A percentile compares a stretch with the other conserved stretches of the same genome.
phyloP scores from a whole-genome alignment of 495 filamentous ascomycete species.

The Aspergillus incahuasiensis region DNA sequence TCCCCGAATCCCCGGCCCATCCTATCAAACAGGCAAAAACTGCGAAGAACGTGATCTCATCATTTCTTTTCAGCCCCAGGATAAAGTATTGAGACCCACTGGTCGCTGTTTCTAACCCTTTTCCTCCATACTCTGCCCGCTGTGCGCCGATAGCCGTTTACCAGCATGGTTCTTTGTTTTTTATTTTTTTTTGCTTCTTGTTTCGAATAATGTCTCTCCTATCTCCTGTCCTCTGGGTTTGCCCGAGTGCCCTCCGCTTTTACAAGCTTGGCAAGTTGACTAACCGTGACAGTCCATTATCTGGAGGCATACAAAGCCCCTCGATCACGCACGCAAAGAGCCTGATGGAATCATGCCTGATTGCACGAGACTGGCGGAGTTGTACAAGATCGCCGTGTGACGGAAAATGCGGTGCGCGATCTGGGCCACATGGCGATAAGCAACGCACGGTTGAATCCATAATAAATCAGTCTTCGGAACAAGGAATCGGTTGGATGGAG shows the following conservation, averaged over 20 bases:
- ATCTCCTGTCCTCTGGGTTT: background rate
- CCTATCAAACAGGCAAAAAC: background rate
- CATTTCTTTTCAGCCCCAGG: slow-evolving; percentile 16
- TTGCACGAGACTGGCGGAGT: slow-evolving; percentile 13
- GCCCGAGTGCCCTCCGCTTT: background rate
- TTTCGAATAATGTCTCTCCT: background rate
- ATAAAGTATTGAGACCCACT: slow-evolving; percentile 8
- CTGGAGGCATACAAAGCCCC: background rate
- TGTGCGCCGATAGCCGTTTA: background rate
- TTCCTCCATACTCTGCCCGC: background rate
- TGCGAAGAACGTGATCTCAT: background rate
- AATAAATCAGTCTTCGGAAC: slow-evolving; percentile 2
- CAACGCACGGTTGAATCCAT: slow-evolving; percentile 12
- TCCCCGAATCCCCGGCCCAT: background rate
- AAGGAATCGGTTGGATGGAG: slow-evolving; percentile 4
- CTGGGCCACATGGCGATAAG: slow-evolving; percentile 25
- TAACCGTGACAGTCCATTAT: background rate
- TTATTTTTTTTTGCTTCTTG: background rate
- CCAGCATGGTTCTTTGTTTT: background rate
- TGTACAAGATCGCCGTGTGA: slow-evolving; percentile 21
- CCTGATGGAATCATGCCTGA: slow-evolving; percentile 5
- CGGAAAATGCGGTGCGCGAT: slow-evolving; percentile 16
- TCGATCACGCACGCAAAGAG: background rate
- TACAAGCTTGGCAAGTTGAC: slow-evolving; percentile 4
- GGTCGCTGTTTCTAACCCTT: slow-evolving; percentile 10